phyloP scores from a whole-genome alignment of 768 basidiomycete genomes.

The Suillus placidus region DNA sequence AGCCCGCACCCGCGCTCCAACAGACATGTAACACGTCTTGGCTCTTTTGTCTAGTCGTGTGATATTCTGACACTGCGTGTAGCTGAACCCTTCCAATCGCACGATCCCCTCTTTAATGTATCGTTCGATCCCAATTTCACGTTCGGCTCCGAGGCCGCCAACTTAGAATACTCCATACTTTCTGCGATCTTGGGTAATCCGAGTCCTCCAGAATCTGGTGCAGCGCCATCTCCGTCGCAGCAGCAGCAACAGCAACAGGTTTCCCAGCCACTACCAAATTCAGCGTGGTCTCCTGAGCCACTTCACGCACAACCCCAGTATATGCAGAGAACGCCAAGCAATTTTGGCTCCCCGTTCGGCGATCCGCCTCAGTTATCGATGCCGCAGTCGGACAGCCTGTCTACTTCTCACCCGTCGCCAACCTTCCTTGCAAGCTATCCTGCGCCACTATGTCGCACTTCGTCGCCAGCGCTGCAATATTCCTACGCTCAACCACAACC shows the following conservation, averaged over 20 bases:
- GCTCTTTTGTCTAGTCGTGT: constrained; percentile 3
- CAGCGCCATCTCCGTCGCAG: constrained; percentile 33
- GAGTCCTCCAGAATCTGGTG: constrained; percentile 46
- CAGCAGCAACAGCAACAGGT: constrained; percentile 18
- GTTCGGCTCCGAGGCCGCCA: constrained; percentile 90
- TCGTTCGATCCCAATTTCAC: constrained; percentile 62
- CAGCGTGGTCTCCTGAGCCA: constrained; percentile 42
- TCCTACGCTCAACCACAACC: constrained; percentile 29
- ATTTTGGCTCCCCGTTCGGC: constrained; percentile 24
- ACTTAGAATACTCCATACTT: constrained; percentile 93
- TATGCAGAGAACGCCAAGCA: constrained; percentile 19
- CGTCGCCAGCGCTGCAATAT: constrained; percentile 44
- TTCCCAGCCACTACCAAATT: constrained; percentile 29
- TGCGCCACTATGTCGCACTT: constrained; percentile 34
- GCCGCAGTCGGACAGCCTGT: constrained; percentile 33
- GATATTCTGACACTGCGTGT: constrained; percentile 18
- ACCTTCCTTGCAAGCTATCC: constrained; percentile 34
- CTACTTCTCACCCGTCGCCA: constrained; percentile 32
- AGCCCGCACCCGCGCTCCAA: constrained; percentile 29
- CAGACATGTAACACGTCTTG: constrained; percentile 33
- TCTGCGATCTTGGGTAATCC: constrained; percentile 87
- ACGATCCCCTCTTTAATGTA: constrained; percentile 59
- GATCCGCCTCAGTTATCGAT: constrained; percentile 36
- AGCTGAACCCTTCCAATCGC: constrained; percentile 56
- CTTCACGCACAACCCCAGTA: constrained; percentile 37